Conservation (phyloP, 768 basidiomycete species). For the Trametes elegans region DNA sequence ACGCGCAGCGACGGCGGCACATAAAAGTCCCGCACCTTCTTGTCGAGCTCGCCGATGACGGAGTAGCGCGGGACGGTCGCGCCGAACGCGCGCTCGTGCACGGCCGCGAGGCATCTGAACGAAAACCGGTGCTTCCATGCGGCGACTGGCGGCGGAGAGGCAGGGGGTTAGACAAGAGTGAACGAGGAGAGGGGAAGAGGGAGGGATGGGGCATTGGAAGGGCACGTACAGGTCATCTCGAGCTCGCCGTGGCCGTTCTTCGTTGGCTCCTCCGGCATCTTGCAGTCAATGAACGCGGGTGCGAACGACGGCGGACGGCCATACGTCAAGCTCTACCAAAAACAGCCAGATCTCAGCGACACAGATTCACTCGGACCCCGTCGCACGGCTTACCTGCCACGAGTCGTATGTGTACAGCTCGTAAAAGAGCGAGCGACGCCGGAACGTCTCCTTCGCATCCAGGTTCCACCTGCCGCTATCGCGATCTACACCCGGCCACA, state of each 20-base stretch:
- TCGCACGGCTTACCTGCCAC: slow-evolving; percentile 54
- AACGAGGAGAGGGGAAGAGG: not conserved
- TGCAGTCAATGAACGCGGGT: slow-evolving; percentile 52
- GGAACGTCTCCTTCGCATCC: slow-evolving; percentile 51
- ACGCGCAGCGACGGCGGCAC: slow-evolving; percentile 64
- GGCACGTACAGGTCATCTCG: slow-evolving; percentile 66
- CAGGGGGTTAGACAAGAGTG: not conserved
- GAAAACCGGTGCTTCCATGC: slow-evolving; percentile 72
- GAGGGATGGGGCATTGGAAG: no score
- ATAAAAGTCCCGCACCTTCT: slow-evolving; percentile 61
- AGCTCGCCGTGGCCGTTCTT: slow-evolving; percentile 47
- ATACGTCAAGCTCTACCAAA: slow-evolving; percentile 60
- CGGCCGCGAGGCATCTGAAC: slow-evolving; percentile 57
- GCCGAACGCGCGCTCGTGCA: slow-evolving; percentile 69
- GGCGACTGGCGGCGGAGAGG: slow-evolving; percentile 45
- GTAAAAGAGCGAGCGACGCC: slow-evolving; percentile 59
- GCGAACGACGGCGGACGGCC: slow-evolving; percentile 69
- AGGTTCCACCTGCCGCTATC: slow-evolving; percentile 68
- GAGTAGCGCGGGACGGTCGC: slow-evolving; percentile 60
- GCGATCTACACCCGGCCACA: no score
- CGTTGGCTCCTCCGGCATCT: slow-evolving; percentile 41
- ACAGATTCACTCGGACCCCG: not conserved
- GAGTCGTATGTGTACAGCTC: slow-evolving; percentile 68
- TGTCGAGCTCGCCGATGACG: slow-evolving; percentile 61
- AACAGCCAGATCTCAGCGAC: slow-evolving; percentile 1